Percentiles rank a stretch among this genome's conserved stretches.
These are phyloP conservation scores for Schizosaccharomyces cryophilus DNA, from an alignment of 805 yeast genomes.

Conservation along the genomic window DNA sequence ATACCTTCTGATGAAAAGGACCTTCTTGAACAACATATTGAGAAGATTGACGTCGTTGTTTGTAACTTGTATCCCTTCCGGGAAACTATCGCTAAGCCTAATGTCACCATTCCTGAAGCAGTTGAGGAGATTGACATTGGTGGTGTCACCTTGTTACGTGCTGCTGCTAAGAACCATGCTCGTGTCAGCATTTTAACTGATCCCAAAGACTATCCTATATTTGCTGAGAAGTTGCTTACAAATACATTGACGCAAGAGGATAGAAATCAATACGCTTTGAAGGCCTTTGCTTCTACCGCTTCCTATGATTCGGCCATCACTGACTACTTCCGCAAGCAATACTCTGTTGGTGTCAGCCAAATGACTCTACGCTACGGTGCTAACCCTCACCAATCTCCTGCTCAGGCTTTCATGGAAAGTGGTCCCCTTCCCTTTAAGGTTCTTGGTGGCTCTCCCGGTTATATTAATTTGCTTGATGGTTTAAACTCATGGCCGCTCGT, in stretches of 20 bases:
- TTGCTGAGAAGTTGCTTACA: conserved; percentile 29
- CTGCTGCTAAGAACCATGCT: conserved; percentile 95
- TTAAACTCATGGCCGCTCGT: conserved; percentile 97
- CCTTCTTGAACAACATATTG: conserved; percentile 68
- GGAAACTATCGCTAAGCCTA: conserved; percentile 85
- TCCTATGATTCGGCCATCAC: conserved; percentile 89
- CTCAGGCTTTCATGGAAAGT: conserved; percentile 74
- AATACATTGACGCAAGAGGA: conserved; percentile 53
- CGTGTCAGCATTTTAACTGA: conserved; percentile 89
- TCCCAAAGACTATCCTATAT: conserved; percentile 75
- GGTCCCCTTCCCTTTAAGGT: conserved; percentile 89
- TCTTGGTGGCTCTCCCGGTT: conserved; percentile 85
- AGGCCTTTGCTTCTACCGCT: conserved; percentile 92
- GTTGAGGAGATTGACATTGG: conserved; percentile 93
- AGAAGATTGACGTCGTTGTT: conserved; percentile 87
- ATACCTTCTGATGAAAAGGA: conserved; percentile 77
- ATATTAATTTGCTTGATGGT: conserved; percentile 88
- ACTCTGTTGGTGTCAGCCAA: conserved; percentile 72
- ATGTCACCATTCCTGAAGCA: conserved; percentile 89
- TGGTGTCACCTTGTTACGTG: conserved; percentile 88
- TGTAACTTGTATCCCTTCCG: conserved; percentile 96
- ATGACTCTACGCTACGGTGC: conserved; percentile 94
- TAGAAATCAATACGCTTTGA: conserved; percentile 61
- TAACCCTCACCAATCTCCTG: conserved; percentile 97
- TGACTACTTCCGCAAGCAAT: conserved; percentile 92